Base-by-base conservation (phyloP, 164 flowering plant species). In the Tetracentron sinense region DNA sequence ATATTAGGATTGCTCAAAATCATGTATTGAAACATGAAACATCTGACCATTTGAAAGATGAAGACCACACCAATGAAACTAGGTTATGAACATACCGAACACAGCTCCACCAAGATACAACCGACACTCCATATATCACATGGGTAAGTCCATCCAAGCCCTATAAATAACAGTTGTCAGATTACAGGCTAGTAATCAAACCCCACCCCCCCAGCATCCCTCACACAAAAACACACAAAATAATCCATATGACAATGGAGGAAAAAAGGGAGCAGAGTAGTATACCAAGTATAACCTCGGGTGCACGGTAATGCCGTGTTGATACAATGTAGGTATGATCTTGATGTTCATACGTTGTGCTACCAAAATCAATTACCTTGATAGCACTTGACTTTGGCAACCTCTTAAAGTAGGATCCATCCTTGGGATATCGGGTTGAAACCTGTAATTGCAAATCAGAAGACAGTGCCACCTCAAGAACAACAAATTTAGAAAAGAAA, bases 311-410 rank as follows among this genome's bases (percentile, higher is more conserved):
- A 67, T 86, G 92, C 5, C 92, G 70, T 1, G 92, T 86, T 19
- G 92, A 86, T 0, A 86, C 92, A 42, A 82, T 78, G 54, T 90
- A 90, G 58, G 67, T 82, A 47, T 85, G 89, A 75, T 82, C 88
- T 51, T 75, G 84, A 42, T 82, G 80, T 51, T 85, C 88, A 71
- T 83, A 83, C 7, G 92, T 83, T 10, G 96, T 86, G 74, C 96
- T 90, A 20, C 96, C 96, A 79, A 90, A 90, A 69, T 90, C 96
- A 75, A 90, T 90, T 12, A 89, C 89, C 72, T 89, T 89, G 11
- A 89, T 83, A 7, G 89, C 88, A 74, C 96, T 84, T 14, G 96
- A 85, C 49, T 77, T 77, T 23, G 80, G 75, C 44, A 88, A 47
- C 64, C 88, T 77, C 42, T 80, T 84, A 0, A 69, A 69, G 14